A percentile compares a stretch with the other conserved stretches of the same genome.
These are phyloP conservation scores for Diaporthe citriasiana DNA, from an alignment of 2,329 filamentous ascomycete species.

Conservation along the genomic window DNA sequence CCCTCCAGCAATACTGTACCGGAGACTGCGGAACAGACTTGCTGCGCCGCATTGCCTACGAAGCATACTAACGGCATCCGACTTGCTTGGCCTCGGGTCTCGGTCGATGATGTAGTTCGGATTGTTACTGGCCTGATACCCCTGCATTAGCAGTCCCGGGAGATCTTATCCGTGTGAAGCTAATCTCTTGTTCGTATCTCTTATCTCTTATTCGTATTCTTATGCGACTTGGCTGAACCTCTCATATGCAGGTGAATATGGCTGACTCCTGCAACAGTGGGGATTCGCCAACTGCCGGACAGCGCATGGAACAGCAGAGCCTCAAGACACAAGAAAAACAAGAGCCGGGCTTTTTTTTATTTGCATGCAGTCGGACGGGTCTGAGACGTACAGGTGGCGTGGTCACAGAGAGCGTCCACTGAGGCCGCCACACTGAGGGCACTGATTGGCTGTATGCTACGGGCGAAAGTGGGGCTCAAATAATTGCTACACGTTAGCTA, in stretches of 20 bases:
- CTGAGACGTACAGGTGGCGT: background rate
- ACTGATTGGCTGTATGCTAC: conserved; percentile 10
- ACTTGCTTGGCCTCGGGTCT: background rate
- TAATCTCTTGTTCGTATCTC: conserved; percentile 28
- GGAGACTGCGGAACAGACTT: background rate
- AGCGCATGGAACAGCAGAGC: background rate
- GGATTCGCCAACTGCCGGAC: background rate
- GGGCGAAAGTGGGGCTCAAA: background rate
- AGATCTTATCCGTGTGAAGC: background rate
- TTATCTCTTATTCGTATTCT: conserved; percentile 42
- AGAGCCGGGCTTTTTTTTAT: too few relatives aligned
- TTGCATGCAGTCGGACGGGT: background rate
- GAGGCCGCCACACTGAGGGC: background rate
- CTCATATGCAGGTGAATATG: background rate
- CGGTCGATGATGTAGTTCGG: background rate
- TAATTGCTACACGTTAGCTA: conserved; percentile 27
- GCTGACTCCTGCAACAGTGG: background rate
- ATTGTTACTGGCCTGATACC: background rate
- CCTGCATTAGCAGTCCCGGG: conserved; percentile 20
- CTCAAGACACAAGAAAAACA: background rate
- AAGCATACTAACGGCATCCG: background rate
- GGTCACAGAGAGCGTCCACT: background rate
- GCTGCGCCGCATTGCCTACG: conserved; percentile 14
- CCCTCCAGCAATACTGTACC: background rate
- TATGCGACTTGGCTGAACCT: too few relatives aligned